Base-by-base conservation (phyloP, 495 filamentous ascomycete species). In the Hyphodiscus hymeniophilus region DNA sequence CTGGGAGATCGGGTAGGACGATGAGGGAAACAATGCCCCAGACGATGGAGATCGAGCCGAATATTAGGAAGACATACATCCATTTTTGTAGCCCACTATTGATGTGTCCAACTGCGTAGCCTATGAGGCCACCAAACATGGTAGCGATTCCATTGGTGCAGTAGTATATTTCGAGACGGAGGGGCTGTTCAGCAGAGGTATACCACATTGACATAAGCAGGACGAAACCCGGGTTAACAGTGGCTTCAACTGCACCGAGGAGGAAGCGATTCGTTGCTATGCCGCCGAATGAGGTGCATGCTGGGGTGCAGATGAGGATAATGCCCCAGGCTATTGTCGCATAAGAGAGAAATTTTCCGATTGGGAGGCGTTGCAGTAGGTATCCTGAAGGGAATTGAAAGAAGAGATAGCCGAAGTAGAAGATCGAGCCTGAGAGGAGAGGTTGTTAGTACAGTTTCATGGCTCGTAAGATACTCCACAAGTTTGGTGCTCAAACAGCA, bases 1-100 rank as follows among this genome's bases (percentile, higher is more conserved):
- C 74, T 0, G 80, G 80, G 2, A 77, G 78, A 53, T 82, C 79
- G 0, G 80, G 80, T 49, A 84, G 78, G 54, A 76, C 66, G 28
- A 76, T 68, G 50, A 76, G 74, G 50, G 73, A 71, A 28, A 81
- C 71, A 30, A 81, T 60, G 11, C 77, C 79, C 65, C 77, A 81
- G 15, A 66, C 11, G 15, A 73, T 63, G 18, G 76, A 81, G 18
- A 81, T 64, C 24, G 75, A 65, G 13, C 77, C 77, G 59, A 66
- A 65, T 7, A 60, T 65, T 24, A 81, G 63, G 45, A 76, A 77
- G 16, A 72, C 61, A 60, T 72, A 75, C 51, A 73, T 69, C 72
- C 74, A 77, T 35, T 50, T 57, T 2, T 63, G 63, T n/a, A 77
- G 62, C 7, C 66, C 64, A 6, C 67, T 66, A 12, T 57, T 60